A percentile compares a stretch with the other conserved stretches of the same genome.
phyloP scores from a whole-genome alignment of 2,329 filamentous ascomycete species.

The Lecanosticta acicola region DNA sequence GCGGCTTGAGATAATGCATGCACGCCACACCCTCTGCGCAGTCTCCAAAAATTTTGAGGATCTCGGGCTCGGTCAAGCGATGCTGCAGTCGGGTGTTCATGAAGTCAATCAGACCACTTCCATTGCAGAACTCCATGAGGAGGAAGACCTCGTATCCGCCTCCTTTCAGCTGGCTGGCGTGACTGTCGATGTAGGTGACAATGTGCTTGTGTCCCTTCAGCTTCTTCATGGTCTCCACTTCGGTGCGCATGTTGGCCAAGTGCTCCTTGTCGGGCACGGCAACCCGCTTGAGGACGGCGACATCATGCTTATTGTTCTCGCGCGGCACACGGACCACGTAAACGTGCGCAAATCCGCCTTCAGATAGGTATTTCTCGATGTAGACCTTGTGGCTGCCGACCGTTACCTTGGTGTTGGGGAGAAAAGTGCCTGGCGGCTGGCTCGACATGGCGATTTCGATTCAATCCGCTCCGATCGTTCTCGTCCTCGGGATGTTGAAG shows the following conservation, averaged over 20 bases:
- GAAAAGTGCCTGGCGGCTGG: conserved; percentile 66
- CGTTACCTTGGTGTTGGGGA: conserved; percentile 92
- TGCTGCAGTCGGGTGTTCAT: conserved; percentile 99
- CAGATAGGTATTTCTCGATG: conserved; percentile 95
- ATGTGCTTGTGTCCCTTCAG: conserved; percentile 94
- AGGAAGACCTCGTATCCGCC: conserved; percentile 97
- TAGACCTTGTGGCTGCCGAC: conserved; percentile 87
- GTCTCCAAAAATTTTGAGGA: conserved; percentile 93
- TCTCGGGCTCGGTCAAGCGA: conserved; percentile 93
- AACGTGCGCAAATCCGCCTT: conserved; percentile 96
- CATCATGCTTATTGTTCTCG: conserved; percentile 69
- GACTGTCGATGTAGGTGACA: conserved; percentile 96
- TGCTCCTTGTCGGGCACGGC: conserved; percentile 95
- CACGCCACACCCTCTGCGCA: conserved; percentile 93
- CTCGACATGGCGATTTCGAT: conserved; percentile 3
- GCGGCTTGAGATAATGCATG: conserved; percentile 97
- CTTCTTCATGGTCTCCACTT: conserved; percentile 99
- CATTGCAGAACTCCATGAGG: conserved; percentile 95
- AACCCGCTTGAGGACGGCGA: conserved; percentile 86
- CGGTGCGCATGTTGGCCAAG: conserved; percentile 90
- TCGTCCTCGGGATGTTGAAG: too few relatives aligned
- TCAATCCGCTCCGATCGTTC: too few relatives aligned
- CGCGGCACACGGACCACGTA: conserved; percentile 86
- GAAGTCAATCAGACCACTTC: conserved; percentile 94
- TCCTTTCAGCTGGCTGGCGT: conserved; percentile 86